Evolutionary conservation across 768 basidiomycete genomes (phyloP), one percentile per base, ranked within the genome.

Genomic region (Termitomyces heimii): DNA sequence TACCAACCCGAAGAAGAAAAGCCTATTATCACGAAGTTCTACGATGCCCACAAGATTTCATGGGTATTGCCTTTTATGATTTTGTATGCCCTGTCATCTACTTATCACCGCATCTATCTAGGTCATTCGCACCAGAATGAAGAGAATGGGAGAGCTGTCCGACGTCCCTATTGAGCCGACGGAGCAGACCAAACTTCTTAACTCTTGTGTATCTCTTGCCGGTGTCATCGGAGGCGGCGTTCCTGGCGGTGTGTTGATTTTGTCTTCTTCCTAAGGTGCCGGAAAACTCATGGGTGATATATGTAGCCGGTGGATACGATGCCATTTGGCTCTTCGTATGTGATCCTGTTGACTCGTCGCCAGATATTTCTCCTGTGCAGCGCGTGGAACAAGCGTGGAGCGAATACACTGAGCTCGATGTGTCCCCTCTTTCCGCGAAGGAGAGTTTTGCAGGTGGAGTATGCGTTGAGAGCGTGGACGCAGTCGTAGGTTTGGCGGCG

Each of bases 141-240:
- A 86, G 56, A 73, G 80, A 57, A 95, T 98, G 93, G 93, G 96
- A 24, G 71, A 73, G 7, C 71, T 77, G 3, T 82, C 89, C 0
- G 82, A 75, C 18, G 94, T 95, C 5, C 88, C 91, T 18, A 95
- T 99, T 59, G 97, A 99, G 70, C 97, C 97, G 1, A 70, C 77
- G 4, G 84, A 89, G 68, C 97, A 99, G 70, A 95, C 93, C 0
- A 70, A 75, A 42, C 80, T 99, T 22, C 78, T 99, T 48, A 83
- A 98, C 67, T 75, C 77, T 4, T 96, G 93, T 59, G 75, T 89
- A 16, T 73, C 79, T 14, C 80, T 88, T 62, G 83, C 89, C 3
- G 97, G 97, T 29, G 87, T 98, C 18, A 79, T 98, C 39, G 94
- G 92, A 22, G 95, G 94, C 26, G 96, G 96, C 20, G 97, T 98